phyloP scores from a whole-genome alignment of 345 rosid genomes.

The Firmiana major region DNA sequence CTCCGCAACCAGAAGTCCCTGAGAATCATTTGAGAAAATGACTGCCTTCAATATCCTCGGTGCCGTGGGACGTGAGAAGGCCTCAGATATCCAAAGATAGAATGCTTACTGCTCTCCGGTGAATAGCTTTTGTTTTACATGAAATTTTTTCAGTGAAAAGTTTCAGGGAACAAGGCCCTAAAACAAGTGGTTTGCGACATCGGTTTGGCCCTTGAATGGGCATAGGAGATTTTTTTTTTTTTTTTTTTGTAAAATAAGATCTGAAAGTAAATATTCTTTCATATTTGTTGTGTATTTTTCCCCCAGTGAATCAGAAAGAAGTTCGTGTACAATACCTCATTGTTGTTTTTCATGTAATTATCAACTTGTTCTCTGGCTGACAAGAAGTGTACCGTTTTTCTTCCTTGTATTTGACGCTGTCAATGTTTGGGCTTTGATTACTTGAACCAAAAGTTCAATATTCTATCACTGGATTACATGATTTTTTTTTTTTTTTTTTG shows the following conservation, averaged over 20 bases:
- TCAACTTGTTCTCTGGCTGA: not conserved
- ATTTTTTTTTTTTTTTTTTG: too few species aligned
- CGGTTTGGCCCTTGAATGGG: constrained; percentile 23
- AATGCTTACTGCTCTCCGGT: constrained; percentile 14
- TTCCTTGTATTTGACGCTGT: not conserved
- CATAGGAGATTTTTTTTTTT: constrained; percentile 23
- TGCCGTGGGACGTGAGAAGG: constrained; percentile 11
- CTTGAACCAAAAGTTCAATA: too few species aligned
- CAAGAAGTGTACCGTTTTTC: not conserved
- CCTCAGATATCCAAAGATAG: not conserved
- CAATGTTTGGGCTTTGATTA: not conserved
- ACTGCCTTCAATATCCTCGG: not conserved
- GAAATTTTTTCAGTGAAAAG: constrained; percentile 12
- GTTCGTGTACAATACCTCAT: constrained; percentile 5
- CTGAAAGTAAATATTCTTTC: constrained; percentile 39
- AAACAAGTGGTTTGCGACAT: constrained; percentile 27
- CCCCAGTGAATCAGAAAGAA: constrained; percentile 17
- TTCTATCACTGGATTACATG: too few species aligned
- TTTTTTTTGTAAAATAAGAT: constrained; percentile 31
- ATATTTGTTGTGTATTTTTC: constrained; percentile 20
- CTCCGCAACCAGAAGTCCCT: constrained; percentile 56
- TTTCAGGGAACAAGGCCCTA: constrained; percentile 23
- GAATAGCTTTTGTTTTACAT: constrained; percentile 24
- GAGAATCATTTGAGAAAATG: constrained; percentile 40
- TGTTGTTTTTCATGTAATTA: constrained; percentile 18